Evolutionary conservation across 192 early-diverging fungal species (phyloP).

Genomic region (Paraglomus brasilianum): DNA sequence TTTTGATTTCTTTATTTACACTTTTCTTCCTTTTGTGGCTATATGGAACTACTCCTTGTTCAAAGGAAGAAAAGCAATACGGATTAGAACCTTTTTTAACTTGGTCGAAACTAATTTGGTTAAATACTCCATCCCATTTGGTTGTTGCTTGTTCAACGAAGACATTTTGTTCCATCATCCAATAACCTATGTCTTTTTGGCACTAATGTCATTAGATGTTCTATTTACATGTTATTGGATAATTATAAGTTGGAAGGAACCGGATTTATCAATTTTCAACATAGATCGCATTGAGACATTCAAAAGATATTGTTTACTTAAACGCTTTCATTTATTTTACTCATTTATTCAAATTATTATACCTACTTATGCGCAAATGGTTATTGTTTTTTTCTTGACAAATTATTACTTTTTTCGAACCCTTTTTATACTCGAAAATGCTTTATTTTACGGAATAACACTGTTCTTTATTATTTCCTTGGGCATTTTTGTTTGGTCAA

Average conservation of each 20-base stretch:
- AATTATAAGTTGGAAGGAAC: background rate
- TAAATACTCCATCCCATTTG: conserved; percentile 13
- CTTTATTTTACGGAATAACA: background rate
- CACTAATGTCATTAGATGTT: conserved; percentile 5
- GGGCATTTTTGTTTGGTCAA: background rate
- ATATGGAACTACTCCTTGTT: conserved; percentile 9
- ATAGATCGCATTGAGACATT: conserved; percentile 12
- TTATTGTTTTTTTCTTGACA: conserved; percentile 3
- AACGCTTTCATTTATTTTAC: background rate
- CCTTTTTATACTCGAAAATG: background rate
- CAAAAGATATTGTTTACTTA: background rate
- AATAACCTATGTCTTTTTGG: conserved; percentile 11
- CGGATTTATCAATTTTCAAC: conserved; percentile 8
- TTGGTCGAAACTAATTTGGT: conserved; percentile 21
- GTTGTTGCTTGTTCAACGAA: conserved; percentile 15
- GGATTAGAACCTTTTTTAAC: conserved; percentile 1
- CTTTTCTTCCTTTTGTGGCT: conserved; percentile 1
- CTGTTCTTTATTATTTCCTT: background rate
- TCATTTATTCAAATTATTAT: background rate
- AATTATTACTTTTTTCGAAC: conserved; percentile 6
- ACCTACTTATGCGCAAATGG: conserved; percentile 14
- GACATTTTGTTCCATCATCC: conserved; percentile 14
- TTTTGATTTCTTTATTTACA: background rate
- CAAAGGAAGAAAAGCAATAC: conserved; percentile 13
- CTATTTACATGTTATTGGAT: conserved; percentile 3